Evolutionary conservation across 1,139 yeast genomes (phyloP), one percentile per base, ranked within the genome.

Genomic region (Debaryomyces udenii): DNA sequence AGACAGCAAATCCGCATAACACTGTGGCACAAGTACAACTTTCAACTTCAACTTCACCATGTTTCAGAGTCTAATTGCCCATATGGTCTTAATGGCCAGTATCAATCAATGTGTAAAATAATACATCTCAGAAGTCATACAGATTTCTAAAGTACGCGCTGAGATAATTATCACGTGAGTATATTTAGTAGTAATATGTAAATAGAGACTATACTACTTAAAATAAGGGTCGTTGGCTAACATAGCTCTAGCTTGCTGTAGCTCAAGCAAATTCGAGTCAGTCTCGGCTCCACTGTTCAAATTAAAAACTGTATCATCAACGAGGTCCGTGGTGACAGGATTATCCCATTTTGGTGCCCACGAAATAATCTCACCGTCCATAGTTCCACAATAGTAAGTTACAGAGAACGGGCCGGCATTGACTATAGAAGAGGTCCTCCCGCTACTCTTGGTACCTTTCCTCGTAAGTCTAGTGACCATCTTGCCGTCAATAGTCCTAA

Each of bases 401-500:
- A 68, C 72, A 27, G 68, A 60, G 41, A 62, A 68, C 3, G 74
- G 66, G 0, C 79, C 77, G 1, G 77, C 70, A 39, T 76, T 64
- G 0, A 72, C 76, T 40, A 86, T 65, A 11, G 83, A 74, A 2
- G 81, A 62, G 3, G 76, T 74, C 37, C 84, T 62, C 9, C 68
- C 74, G 16, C 40, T 41, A 35, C 54, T 58, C 42, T 59, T 63
- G 13, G 64, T 48, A 1, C 74, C 73, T 23, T 49, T 53, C 28
- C 82, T 60, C 16, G 64, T 63, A 13, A 81, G 56, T 39, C 90
- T 58, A 4, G 76, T 66, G 9, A 81, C 74, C 41, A 83, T 61
- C 48, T 80, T 81, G 0, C 96, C 96, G 45, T 82, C 85, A 3
- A 71, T 61, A 0, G 81, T 70, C 18, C 87, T 70, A 50, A 74